A percentile compares a stretch with the other conserved stretches of the same genome.
These are phyloP conservation scores for Russula sp. DNA, from an alignment of 768 basidiomycete species.

Conservation along the genomic window DNA sequence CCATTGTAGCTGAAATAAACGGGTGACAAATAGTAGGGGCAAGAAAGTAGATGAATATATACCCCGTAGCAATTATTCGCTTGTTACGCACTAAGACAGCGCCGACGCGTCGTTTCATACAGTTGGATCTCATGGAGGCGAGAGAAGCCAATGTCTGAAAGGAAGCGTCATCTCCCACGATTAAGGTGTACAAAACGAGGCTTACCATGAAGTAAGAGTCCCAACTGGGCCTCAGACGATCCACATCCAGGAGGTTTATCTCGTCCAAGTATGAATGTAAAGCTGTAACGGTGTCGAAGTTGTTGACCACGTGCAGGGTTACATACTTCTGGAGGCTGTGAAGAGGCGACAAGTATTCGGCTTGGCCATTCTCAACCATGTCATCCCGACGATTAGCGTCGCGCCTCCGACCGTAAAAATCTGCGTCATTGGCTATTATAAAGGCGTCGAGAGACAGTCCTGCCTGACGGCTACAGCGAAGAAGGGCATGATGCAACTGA, in stretches of 20 bases:
- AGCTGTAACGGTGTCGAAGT: conserved; percentile 45
- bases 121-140: conserved; percentile 85
- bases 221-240: conserved; percentile 84
- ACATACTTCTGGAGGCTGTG: conserved; percentile 40
- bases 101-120: conserved; percentile 96
- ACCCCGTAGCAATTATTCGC: conserved; percentile 76
- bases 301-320: conserved; percentile 55
- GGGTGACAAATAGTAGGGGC: background rate
- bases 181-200: conserved; percentile 18
- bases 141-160: conserved; percentile 78
- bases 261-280: conserved; percentile 58
- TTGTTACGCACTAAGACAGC: conserved; percentile 85
- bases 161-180: conserved; percentile 4
- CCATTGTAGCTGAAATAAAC: conserved; percentile 76
- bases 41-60: conserved; percentile 20
- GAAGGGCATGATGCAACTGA: conserved; percentile 8
- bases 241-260: conserved; percentile 60
- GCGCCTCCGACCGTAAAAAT: conserved; percentile 47
- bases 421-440: conserved; percentile 59
- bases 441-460: conserved; percentile 60
- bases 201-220: conserved; percentile 94
- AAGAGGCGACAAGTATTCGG: conserved; percentile 16
- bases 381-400: background rate
- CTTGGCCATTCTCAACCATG: background rate
- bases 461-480: conserved; percentile 9